These are phyloP conservation scores for Panaeolus papilionaceus DNA, from an alignment of 768 basidiomycete genomes.

Conservation along the genomic window DNA sequence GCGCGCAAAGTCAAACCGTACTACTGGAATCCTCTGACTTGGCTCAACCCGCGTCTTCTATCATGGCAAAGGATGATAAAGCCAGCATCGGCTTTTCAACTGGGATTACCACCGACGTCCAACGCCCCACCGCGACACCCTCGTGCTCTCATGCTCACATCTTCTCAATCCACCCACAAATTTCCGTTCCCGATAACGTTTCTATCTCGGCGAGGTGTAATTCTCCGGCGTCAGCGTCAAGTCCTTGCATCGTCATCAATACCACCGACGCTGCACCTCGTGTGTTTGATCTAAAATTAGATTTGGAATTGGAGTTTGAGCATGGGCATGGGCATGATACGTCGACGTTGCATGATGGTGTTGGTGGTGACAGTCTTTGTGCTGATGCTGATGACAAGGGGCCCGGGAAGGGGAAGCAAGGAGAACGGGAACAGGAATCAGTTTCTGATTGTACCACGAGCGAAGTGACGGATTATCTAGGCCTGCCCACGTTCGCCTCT, in stretches of 20 bases:
- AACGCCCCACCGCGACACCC: not conserved
- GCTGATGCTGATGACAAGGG: too few species aligned
- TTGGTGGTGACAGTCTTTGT: not conserved
- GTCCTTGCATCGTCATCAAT: not conserved
- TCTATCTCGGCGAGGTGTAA: not conserved
- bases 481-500: not conserved
- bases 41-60: not conserved
- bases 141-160: not conserved
- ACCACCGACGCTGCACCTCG: not conserved
- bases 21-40: too few species aligned
- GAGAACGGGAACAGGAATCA: too few species aligned
- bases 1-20: too few species aligned
- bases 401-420: too few species aligned
- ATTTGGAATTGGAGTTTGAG: not conserved
- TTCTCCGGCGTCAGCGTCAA: not conserved
- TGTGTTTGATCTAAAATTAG: slow-evolving; percentile 3
- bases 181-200: not conserved
- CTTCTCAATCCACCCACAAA: slow-evolving; percentile 11
- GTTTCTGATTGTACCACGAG: not conserved
- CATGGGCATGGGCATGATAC: too few species aligned
- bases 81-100: not conserved
- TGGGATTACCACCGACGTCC: not conserved
- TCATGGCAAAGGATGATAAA: not conserved
- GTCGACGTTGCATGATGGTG: not conserved
- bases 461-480: not conserved